Evolutionary conservation across 768 basidiomycete genomes (phyloP).

Genomic region (Pulveroboletus sp.): DNA sequence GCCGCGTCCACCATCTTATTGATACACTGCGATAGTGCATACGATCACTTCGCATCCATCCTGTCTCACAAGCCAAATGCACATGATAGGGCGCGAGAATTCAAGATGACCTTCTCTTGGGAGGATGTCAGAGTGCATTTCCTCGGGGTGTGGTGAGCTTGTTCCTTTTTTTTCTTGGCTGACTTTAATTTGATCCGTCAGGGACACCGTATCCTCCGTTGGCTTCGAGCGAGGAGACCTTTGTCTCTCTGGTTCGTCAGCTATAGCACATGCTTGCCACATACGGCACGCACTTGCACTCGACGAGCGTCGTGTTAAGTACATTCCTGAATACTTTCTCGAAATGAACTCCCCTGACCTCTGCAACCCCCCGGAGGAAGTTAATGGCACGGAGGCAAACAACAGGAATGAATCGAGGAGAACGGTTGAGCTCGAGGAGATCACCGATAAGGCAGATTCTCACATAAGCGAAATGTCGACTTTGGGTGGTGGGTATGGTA

Average conservation of each 20-base stretch:
- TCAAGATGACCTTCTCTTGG: constrained; percentile 43
- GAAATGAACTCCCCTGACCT: constrained; percentile 25
- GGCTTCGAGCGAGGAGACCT: constrained; percentile 45
- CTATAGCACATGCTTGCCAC: constrained; percentile 48
- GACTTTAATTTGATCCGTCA: constrained; percentile 15
- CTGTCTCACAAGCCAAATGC: constrained; percentile 14
- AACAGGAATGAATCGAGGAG: neutral
- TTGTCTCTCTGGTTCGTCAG: constrained; percentile 50
- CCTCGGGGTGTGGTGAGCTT: constrained; percentile 46
- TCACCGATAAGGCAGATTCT: neutral
- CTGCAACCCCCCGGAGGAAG: constrained; percentile 13
- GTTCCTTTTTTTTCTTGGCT: neutral
- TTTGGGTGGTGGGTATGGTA: neutral
- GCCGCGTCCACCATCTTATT: neutral
- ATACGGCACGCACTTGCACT: constrained; percentile 64
- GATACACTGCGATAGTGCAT: constrained; percentile 7
- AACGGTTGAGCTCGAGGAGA: neutral
- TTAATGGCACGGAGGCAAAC: constrained; percentile 14
- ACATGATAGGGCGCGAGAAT: constrained; percentile 22
- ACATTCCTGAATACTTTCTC: constrained; percentile 40
- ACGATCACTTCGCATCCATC: constrained; percentile 16
- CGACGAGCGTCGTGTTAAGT: constrained; percentile 56
- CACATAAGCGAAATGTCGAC: constrained; percentile 1
- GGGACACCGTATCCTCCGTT: constrained; percentile 66
- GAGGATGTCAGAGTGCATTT: constrained; percentile 45